These are phyloP conservation scores for Microbotryum saponariae DNA, from an alignment of 1,284 basidiomycete genomes.

Conservation along the genomic window DNA sequence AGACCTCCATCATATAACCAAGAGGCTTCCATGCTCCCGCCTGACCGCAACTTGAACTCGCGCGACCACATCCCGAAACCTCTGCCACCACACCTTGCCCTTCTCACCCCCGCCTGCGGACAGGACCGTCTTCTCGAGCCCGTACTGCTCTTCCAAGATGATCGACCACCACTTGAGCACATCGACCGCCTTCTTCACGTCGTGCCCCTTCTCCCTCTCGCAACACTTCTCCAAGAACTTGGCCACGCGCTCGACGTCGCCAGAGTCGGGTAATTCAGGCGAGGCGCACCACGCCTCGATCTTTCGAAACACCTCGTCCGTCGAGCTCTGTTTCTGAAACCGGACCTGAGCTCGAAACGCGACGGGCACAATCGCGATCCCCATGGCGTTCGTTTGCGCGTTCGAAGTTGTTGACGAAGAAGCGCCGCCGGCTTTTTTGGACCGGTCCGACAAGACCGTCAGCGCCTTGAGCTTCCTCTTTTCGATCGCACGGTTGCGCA, in stretches of 20 bases:
- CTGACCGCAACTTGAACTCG: constrained; percentile 39
- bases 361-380: constrained; percentile 14
- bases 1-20: neutral
- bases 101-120: constrained; percentile 2
- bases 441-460: neutral
- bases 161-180: constrained; percentile 67
- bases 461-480: neutral
- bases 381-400: constrained; percentile 6
- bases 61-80: constrained; percentile 57
- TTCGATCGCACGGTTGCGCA: neutral
- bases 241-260: constrained; percentile 58
- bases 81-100: constrained; percentile 61
- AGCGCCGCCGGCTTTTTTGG: neutral
- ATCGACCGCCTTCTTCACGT: constrained; percentile 58
- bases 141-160: constrained; percentile 35
- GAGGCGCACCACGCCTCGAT: constrained; percentile 64
- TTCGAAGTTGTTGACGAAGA: neutral
- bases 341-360: constrained; percentile 4
- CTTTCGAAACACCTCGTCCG: constrained; percentile 58
- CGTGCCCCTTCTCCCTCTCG: constrained; percentile 50
- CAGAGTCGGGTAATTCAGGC: constrained; percentile 50
- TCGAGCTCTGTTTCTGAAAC: constrained; percentile 55
- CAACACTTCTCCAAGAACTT: constrained; percentile 60
- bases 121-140: constrained; percentile 6
- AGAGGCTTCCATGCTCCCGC: constrained; percentile 13